Conservation (phyloP, 495 filamentous ascomycete species). For the Neurospora sp. region DNA sequence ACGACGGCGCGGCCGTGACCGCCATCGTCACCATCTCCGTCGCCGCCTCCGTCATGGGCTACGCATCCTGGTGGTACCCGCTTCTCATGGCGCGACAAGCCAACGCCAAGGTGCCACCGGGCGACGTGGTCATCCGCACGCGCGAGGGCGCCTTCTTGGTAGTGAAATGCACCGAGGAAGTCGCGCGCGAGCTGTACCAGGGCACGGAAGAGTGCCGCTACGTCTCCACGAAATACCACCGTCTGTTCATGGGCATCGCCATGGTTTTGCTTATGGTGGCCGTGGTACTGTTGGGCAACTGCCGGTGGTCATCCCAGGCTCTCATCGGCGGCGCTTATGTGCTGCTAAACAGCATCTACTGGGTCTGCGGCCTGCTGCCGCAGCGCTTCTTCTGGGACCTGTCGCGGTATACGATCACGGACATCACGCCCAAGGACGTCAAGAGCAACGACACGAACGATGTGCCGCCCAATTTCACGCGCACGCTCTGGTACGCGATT, state of each 20-base stretch:
- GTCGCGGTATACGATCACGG: conserved; percentile 27
- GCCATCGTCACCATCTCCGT: conserved; percentile 36
- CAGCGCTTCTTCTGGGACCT: conserved; percentile 42
- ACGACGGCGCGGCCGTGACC: conserved; percentile 45
- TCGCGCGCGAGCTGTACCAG: conserved; percentile 54
- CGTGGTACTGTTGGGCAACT: conserved; percentile 53
- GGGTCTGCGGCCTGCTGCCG: conserved; percentile 41
- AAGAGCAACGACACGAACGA: conserved; percentile 25
- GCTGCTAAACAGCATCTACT: conserved; percentile 50
- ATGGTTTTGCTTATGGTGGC: conserved; percentile 52
- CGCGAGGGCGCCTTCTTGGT: conserved; percentile 52
- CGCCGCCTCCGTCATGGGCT: conserved; percentile 41
- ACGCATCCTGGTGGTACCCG: conserved; percentile 45
- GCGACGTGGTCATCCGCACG: conserved; percentile 52
- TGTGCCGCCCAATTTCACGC: conserved; percentile 34
- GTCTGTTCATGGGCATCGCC: conserved; percentile 44
- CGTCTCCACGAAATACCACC: conserved; percentile 31
- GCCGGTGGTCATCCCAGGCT: conserved; percentile 48
- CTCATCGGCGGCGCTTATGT: conserved; percentile 48
- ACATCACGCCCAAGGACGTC: conserved; percentile 29
- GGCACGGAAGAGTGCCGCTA: conserved; percentile 46
- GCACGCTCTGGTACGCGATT: conserved; percentile 48
- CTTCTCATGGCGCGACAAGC: conserved; percentile 38
- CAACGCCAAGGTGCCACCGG: conserved; percentile 40
- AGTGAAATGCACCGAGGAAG: conserved; percentile 50